Base-by-base conservation (phyloP, 768 basidiomycete genomes). In the Pseudohyphozyma bogoriensis region DNA sequence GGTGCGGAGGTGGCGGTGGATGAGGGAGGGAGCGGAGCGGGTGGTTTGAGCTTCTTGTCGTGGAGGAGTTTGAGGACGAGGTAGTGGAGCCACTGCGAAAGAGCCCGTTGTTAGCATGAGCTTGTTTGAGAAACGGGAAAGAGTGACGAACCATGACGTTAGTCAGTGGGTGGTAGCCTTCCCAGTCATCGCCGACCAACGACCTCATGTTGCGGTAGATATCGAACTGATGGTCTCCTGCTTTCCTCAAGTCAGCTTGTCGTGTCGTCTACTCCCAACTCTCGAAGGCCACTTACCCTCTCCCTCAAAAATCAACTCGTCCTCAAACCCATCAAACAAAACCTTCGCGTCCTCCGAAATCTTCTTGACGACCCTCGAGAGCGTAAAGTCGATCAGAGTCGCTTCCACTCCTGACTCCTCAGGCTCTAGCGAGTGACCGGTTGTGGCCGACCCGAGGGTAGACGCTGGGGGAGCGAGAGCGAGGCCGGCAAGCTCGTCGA, bases 81-180 rank as follows among this genome's bases (percentile, higher is more conserved):
- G 73, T 92, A 91, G 69, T 91, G 87, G 24, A 93, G 75, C 91
- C 91, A 95, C 91, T 92, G 68, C n/a, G n/a, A n/a, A n/a, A n/a
- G n/a, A n/a, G n/a, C n/a, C n/a, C n/a, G 60, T 22, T 20, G 7
- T 7, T 45, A 26, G 57, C 44, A 18, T 29, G 40, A 42, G 52
- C 29, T 26, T 7, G 44, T 1, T 44, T 8, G 42, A 31, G 42
- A 26, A 40, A 15, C n/a, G 29, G 10, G 16, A 29, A 20, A 13
- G 37, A 10, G 31, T n/a, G 15, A 68, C 82, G 70, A 70, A 92
- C 93, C 82, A 97, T 83, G 39, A 95, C 83, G 71, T 96, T 97
- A 13, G 89, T 91, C 22, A 85, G 73, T 2, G 89, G 89, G 58
- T 82, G 79, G 72, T 83, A 95, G 13, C 73, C 79, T 65, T 81